These are phyloP conservation scores for Aspergillus conjunctus DNA, from an alignment of 495 filamentous ascomycete genomes.

Conservation along the genomic window DNA sequence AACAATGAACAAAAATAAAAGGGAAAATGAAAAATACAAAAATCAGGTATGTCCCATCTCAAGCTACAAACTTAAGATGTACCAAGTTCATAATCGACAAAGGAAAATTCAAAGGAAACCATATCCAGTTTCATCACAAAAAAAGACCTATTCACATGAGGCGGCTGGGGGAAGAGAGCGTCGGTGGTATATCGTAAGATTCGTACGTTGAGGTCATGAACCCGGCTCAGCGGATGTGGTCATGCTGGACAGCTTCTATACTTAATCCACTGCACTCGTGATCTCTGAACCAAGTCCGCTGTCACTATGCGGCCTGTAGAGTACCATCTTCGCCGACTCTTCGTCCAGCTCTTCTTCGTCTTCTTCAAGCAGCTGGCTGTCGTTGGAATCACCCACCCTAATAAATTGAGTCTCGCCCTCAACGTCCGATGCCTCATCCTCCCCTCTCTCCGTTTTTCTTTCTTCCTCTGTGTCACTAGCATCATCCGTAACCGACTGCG, in stretches of 20 bases:
- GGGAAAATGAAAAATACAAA: background rate
- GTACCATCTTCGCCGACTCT: slow-evolving; percentile 38
- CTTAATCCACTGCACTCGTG: slow-evolving; percentile 32
- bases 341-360: slow-evolving; percentile 26
- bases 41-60: slow-evolving; percentile 9
- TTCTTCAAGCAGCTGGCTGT: slow-evolving; percentile 22
- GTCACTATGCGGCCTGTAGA: slow-evolving; percentile 45
- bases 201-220: slow-evolving; percentile 4
- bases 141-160: slow-evolving; percentile 21
- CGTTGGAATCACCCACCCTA: slow-evolving; percentile 21
- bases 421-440: slow-evolving; percentile 14
- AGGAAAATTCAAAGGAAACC: slow-evolving; percentile 27
- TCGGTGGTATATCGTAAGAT: slow-evolving; percentile 34
- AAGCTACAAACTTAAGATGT: background rate
- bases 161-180: slow-evolving; percentile 3
- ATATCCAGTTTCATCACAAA: slow-evolving; percentile 15
- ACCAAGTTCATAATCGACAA: slow-evolving; percentile 21
- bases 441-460: slow-evolving; percentile 18
- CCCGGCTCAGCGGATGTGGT: background rate
- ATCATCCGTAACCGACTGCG: slow-evolving; percentile 17
- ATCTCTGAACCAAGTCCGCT: slow-evolving; percentile 50
- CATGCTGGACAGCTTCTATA: background rate
- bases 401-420: slow-evolving; percentile 25
- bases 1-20: slow-evolving; percentile 1
- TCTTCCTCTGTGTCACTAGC: slow-evolving; percentile 21